Evolutionary conservation across 257 asterid species (phyloP).

Genomic region (Nicotiana tomentosiformis): DNA sequence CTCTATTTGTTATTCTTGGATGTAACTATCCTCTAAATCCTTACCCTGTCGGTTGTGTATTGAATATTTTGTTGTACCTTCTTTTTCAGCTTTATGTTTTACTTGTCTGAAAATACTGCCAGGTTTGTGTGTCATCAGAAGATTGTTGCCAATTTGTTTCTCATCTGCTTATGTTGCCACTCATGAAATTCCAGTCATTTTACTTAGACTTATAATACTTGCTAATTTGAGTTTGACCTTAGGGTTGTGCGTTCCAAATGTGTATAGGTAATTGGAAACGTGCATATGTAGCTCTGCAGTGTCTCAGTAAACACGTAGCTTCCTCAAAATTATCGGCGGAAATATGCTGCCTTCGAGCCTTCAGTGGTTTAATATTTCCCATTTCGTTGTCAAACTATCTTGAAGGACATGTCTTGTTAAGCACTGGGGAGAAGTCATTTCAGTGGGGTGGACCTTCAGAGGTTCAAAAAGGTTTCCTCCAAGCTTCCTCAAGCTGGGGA

Average conservation of each 20-base stretch:
- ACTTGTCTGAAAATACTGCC: background rate
- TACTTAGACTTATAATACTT: constrained; percentile 4
- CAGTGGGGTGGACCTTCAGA: constrained; percentile 60
- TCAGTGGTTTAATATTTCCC: constrained; percentile 37
- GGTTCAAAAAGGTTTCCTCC: constrained; percentile 38
- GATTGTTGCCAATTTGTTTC: background rate
- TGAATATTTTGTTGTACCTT: background rate
- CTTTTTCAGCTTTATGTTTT: background rate
- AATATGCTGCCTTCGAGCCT: constrained; percentile 27
- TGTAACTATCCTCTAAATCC: background rate
- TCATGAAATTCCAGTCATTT: background rate
- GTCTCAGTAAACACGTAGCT: constrained; percentile 51
- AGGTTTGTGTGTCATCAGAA: background rate
- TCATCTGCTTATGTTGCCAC: background rate
- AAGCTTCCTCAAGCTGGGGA: constrained; percentile 35
- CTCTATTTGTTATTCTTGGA: background rate
- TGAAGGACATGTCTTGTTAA: constrained; percentile 52
- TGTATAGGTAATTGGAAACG: constrained; percentile 83
- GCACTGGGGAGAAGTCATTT: constrained; percentile 47
- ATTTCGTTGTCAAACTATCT: constrained; percentile 71
- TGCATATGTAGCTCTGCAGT: constrained; percentile 69
- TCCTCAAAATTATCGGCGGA: constrained; percentile 28
- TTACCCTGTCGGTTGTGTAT: background rate
- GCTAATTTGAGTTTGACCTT: background rate
- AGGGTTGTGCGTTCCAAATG: constrained; percentile 9